Evolutionary conservation across 208 protist species (phyloP), one percentile per base, ranked within the genome.

Genomic region (Angomonas ambiguus): DNA sequence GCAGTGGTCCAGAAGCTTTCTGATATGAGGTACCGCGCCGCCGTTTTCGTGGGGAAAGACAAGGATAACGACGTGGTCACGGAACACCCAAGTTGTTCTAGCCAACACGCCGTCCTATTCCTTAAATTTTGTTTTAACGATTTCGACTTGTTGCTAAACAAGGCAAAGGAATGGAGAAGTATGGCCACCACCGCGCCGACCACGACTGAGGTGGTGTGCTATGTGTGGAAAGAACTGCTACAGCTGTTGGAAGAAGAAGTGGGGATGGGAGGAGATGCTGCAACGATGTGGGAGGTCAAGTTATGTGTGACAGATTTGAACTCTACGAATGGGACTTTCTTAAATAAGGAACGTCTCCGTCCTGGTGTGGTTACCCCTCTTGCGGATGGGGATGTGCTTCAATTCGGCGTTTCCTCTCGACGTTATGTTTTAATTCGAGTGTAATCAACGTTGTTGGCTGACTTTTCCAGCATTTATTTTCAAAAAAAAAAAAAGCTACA

Each of bases 41-140:
- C 89, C 20, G 89, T 84, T 38, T 75, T 95, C 6, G 16, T 89
- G 1, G 89, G 89, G 0, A 88, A 84, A 34, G 86, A 92, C 22
- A 65, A 69, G 2, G 34, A 91, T 24, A 88, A 82, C 61, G 86
- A 95, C 62, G 69, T 92, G 25, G 63, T 59, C 5, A 65, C 89
- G 0, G 85, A 85, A 18, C 89, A 95, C 77, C 79, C 79, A 0
- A 91, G 84, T 65, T 95, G 89, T 71, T 95, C 89, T 11, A 62
- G 64, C 0, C 89, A 95, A 61, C 89, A 95, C 71, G 89, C 89
- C 6, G 80, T 75, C 0, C 35, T 95, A 6, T 76, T 87, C 51
- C 78, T 89, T 49, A 67, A 77, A 13, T 95, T 94, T 64, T 63
- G 67, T n/a, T 35, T 78, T n/a, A 30, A 53, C 0, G 71, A 74